A percentile compares a stretch with the other conserved stretches of the same genome.
These are phyloP conservation scores for Moringa oleifera DNA, from an alignment of 345 rosid genomes.

Conservation along the genomic window DNA sequence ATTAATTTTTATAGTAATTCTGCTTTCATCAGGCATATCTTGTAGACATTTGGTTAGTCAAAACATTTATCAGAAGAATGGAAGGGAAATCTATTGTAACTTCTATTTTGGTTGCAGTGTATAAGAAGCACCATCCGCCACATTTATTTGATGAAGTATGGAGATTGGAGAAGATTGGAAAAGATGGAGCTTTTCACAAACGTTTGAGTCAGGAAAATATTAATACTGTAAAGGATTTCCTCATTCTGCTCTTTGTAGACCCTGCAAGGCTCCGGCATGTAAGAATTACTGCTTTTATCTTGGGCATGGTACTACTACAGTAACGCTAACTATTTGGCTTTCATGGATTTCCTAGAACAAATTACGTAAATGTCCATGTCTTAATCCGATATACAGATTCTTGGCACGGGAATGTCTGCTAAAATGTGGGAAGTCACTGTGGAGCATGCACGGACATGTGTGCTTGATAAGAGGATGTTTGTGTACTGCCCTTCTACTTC, in stretches of 20 bases:
- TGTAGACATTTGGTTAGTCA: background rate
- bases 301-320: background rate
- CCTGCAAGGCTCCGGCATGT: conserved; percentile 78
- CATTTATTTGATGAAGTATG: conserved; percentile 80
- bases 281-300: conserved; percentile 21
- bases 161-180: conserved; percentile 98
- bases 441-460: conserved; percentile 85
- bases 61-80: background rate
- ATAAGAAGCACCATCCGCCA: conserved; percentile 96
- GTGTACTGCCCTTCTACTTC: conserved; percentile 52
- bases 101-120: conserved; percentile 51
- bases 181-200: conserved; percentile 97
- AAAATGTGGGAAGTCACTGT: conserved; percentile 97
- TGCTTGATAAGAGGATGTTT: conserved; percentile 59
- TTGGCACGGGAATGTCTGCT: conserved; percentile 97
- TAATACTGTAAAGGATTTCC: conserved; percentile 73
- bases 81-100: background rate
- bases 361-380: background rate
- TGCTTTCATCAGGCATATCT: background rate
- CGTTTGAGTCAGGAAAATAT: conserved; percentile 66
- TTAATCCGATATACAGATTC: conserved; percentile 44
- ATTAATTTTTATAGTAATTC: conserved; percentile 3
- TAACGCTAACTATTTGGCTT: background rate
- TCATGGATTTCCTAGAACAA: background rate
- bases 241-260: conserved; percentile 57